A percentile compares a stretch with the other conserved stretches of the same genome.
Evolutionary conservation across 2,329 filamentous ascomycete genomes (phyloP).

Genomic region (Fusarium coicis): DNA sequence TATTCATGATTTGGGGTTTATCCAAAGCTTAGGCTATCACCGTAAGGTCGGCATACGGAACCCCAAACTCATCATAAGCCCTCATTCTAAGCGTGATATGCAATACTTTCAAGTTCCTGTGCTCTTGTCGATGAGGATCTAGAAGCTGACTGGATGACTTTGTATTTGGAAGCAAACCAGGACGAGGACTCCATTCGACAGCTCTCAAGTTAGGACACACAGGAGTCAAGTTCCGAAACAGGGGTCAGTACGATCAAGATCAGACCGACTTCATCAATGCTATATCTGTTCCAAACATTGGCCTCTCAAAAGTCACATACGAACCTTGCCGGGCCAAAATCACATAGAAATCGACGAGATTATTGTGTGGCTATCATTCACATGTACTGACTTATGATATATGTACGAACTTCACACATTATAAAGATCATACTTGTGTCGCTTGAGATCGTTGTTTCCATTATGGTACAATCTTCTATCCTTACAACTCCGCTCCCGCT

Average conservation of each 20-base stretch:
- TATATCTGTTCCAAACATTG: background rate
- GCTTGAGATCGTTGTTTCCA: slow-evolving; percentile 26
- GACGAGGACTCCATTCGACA: too few relatives aligned
- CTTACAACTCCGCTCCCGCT: slow-evolving; percentile 48
- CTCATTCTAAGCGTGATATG: too few relatives aligned
- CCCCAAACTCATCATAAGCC: background rate
- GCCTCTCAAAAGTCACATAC: background rate
- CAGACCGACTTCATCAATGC: background rate
- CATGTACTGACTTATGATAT: background rate
- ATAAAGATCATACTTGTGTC: slow-evolving; percentile 5
- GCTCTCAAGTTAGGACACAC: too few relatives aligned
- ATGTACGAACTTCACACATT: background rate
- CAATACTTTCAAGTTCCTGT: background rate
- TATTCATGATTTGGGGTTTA: background rate
- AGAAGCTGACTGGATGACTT: too few relatives aligned
- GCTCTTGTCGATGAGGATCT: too few relatives aligned
- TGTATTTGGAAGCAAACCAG: background rate
- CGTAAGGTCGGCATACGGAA: background rate
- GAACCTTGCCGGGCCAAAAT: background rate
- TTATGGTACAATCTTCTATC: slow-evolving; percentile 51
- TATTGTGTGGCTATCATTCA: too few relatives aligned
- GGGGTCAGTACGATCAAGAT: background rate
- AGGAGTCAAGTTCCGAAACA: background rate
- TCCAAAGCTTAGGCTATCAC: background rate
- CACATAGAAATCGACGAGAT: background rate